Base-by-base conservation (phyloP, 257 asterid species). In the Ocimum tenuiflorum region DNA sequence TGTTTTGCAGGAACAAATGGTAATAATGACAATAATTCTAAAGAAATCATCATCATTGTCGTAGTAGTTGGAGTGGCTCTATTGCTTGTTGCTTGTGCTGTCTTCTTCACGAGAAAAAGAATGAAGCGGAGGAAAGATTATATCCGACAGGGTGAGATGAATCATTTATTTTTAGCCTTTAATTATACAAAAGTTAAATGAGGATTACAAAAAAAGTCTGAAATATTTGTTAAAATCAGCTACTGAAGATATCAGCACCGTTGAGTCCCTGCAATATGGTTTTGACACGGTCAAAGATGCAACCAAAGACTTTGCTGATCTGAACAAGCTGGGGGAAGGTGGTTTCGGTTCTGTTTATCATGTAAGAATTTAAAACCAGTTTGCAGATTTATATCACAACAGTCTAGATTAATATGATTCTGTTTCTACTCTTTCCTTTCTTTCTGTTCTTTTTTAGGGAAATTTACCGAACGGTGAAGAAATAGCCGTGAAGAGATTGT, bases 181-280 rank as follows among this genome's bases (percentile, higher is more conserved):
- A n/a, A n/a, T n/a, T n/a, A n/a, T n/a, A n/a, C n/a, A n/a, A n/a
- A n/a, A n/a, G n/a, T n/a, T n/a, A n/a, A n/a, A n/a, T n/a, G n/a
- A n/a, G n/a, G n/a, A n/a, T n/a, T n/a, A n/a, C n/a, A n/a, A n/a
- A n/a, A n/a, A n/a, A n/a, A n/a, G n/a, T n/a, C n/a, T n/a, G n/a
- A n/a, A n/a, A n/a, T 3, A 41, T 8, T 13, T 41, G 3, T 41
- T 14, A 8, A 12, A 41, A 41, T 41, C 3, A 41, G 47, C 47
- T 41, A 11, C 3, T 41, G 47, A 41, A 11, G 47, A 41, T 1
- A 41, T 41, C 6, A 3, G 14, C 47, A 11, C 47, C 6, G 15
- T 6, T 12, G 76, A 73, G 47, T 73, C 76, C 7, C 5, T 68
- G 1, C 72, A 68, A 36, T 77, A 77, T 63, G 78, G 50, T 8